A percentile compares a stretch with the other conserved stretches of the same genome.
Conservation (phyloP, 805 yeast genomes). For the Saccharomycopsis sp. region DNA sequence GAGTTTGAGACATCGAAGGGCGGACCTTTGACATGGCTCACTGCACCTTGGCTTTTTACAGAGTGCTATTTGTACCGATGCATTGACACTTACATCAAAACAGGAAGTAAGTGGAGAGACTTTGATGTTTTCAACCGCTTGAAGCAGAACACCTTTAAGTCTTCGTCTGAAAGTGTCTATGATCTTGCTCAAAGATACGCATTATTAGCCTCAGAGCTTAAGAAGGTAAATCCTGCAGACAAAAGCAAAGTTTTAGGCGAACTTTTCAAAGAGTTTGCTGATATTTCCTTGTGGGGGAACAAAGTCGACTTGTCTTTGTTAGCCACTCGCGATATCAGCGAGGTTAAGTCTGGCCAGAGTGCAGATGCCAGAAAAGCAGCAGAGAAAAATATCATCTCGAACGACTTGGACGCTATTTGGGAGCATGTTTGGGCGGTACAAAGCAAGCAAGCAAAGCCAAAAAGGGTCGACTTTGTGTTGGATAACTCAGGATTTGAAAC, state of each 20-base stretch:
- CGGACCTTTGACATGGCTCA: conserved; percentile 53
- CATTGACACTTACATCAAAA: conserved; percentile 41
- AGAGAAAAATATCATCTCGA: conserved; percentile 68
- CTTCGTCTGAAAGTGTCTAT: conserved; percentile 69
- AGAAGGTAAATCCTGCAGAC: conserved; percentile 24
- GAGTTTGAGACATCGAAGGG: conserved; percentile 21
- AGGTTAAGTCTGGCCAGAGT: conserved; percentile 87
- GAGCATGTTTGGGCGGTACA: conserved; percentile 29
- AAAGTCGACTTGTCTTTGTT: conserved; percentile 90
- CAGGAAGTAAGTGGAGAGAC: conserved; percentile 30
- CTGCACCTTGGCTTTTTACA: conserved; percentile 85
- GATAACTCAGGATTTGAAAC: conserved; percentile 96
- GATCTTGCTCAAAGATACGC: conserved; percentile 69
- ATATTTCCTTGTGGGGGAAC: conserved; percentile 94
- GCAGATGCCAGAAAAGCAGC: conserved; percentile 78
- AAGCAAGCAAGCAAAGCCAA: conserved; percentile 23
- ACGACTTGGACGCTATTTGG: conserved; percentile 74
- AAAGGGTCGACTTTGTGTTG: conserved; percentile 72
- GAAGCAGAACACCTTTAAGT: conserved; percentile 68
- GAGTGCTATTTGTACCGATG: conserved; percentile 82
- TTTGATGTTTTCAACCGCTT: conserved; percentile 62
- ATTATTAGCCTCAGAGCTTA: conserved; percentile 30
- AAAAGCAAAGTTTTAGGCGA: conserved; percentile 24
- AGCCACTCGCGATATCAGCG: conserved; percentile 84
- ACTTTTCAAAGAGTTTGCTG: conserved; percentile 75